phyloP scores from a whole-genome alignment of 306 rosid genomes.

The Dalbergia cochinchinensis region DNA sequence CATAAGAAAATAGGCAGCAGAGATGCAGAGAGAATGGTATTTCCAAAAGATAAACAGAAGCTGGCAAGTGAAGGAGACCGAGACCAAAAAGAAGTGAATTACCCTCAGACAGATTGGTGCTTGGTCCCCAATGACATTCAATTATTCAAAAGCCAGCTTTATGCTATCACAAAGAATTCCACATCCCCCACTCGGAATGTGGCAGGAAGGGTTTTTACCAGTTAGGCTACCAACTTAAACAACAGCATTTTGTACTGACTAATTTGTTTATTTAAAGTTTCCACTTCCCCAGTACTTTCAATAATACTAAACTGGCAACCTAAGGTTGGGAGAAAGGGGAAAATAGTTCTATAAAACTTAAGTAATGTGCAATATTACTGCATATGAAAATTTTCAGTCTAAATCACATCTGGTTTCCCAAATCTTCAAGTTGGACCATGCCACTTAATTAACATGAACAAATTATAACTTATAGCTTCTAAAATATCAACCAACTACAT shows the following conservation, averaged over 20 bases:
- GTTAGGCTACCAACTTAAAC: neutral
- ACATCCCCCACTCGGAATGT: neutral
- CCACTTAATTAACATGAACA: slow-evolving; percentile 5
- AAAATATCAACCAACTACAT: neutral
- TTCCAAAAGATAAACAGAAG: neutral
- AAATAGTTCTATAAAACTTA: neutral
- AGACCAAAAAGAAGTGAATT: neutral
- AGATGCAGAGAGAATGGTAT: neutral
- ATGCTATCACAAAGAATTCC: slow-evolving; percentile 1
- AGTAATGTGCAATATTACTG: neutral
- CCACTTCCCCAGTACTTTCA: neutral
- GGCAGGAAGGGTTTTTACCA: slow-evolving; percentile 3
- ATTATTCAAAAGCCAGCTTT: slow-evolving; percentile 23
- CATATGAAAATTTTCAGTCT: neutral
- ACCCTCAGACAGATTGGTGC: neutral
- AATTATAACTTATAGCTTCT: neutral
- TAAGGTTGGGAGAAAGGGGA: slow-evolving; percentile 1
- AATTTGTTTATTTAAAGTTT: neutral
- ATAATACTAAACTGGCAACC: slow-evolving; percentile 13
- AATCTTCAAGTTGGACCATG: neutral
- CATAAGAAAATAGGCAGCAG: slow-evolving; percentile 9
- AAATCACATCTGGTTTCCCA: neutral
- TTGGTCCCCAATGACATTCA: neutral
- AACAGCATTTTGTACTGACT: neutral
- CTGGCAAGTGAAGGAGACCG: neutral